Conservation (phyloP, 2,329 filamentous ascomycete species). For the Aspergillus aculeatus region DNA sequence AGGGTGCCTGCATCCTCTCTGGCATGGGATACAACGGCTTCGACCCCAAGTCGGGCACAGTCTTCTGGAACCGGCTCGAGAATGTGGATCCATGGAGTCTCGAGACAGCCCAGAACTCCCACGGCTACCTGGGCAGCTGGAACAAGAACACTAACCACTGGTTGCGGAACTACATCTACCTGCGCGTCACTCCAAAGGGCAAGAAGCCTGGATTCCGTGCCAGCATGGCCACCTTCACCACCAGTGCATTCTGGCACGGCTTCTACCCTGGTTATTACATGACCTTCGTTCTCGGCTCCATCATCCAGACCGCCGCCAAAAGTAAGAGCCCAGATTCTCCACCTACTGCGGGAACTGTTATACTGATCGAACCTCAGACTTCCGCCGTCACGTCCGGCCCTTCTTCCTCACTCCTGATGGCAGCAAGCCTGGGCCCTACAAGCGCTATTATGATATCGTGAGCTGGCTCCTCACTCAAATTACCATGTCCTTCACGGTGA, state of each 20-base stretch:
- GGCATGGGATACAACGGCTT: slow-evolving; percentile 94
- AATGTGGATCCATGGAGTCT: slow-evolving; percentile 86
- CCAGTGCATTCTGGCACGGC: slow-evolving; percentile 95
- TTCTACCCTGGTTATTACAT: slow-evolving; percentile 98
- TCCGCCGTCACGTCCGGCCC: slow-evolving; percentile 82
- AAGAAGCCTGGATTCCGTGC: slow-evolving; percentile 96
- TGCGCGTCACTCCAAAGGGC: slow-evolving; percentile 89
- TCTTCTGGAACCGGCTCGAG: slow-evolving; percentile 84
- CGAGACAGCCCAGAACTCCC: slow-evolving; percentile 89
- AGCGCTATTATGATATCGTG: slow-evolving; percentile 81
- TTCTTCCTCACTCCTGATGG: slow-evolving; percentile 85
- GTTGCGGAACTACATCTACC: slow-evolving; percentile 92
- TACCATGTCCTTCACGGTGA: slow-evolving; percentile 77
- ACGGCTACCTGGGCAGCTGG: slow-evolving; percentile 87
- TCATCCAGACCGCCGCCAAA: slow-evolving; percentile 91
- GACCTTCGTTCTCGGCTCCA: slow-evolving; percentile 81
- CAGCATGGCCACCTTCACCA: slow-evolving; percentile 88
- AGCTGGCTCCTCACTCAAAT: slow-evolving; percentile 75
- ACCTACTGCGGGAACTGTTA: slow-evolving; percentile 8
- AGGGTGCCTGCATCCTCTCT: slow-evolving; percentile 89
- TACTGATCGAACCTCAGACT: slow-evolving; percentile 57
- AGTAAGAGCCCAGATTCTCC: slow-evolving; percentile 58
- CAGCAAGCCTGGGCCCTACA: slow-evolving; percentile 64
- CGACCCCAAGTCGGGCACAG: slow-evolving; percentile 77
- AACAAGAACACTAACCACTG: slow-evolving; percentile 99